These are phyloP conservation scores for Suillus plorans DNA, from an alignment of 768 basidiomycete genomes.

Conservation along the genomic window DNA sequence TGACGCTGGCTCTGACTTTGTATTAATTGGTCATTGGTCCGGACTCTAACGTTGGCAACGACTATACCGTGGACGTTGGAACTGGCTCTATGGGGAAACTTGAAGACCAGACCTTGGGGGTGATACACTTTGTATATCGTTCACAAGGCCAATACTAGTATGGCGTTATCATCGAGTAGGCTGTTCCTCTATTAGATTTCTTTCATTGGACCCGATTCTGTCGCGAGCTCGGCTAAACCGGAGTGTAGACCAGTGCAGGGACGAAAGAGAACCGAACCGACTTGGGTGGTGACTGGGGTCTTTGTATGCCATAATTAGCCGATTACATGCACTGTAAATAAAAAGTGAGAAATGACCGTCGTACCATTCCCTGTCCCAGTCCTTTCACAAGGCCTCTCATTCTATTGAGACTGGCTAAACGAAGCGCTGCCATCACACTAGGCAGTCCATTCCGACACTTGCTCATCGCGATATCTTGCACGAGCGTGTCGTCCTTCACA, in stretches of 20 bases:
- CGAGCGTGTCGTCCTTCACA: neutral
- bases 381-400: neutral
- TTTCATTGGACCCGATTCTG: neutral
- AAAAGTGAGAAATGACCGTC: slow-evolving; percentile 29
- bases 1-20: neutral
- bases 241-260: neutral
- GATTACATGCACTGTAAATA: slow-evolving; percentile 16
- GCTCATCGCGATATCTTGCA: neutral
- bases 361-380: slow-evolving; percentile 12
- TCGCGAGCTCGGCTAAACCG: neutral
- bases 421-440: neutral
- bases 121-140: too few species aligned
- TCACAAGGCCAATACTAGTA: too few species aligned
- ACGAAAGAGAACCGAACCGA: neutral
- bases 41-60: neutral
- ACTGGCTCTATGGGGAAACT: neutral
- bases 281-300: slow-evolving; percentile 27
- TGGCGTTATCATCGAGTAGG: neutral
- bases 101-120: too few species aligned
- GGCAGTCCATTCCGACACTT: neutral
- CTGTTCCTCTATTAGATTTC: neutral
- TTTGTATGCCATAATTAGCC: slow-evolving; percentile 14
- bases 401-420: neutral
- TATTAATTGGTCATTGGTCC: too few species aligned
- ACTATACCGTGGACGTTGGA: neutral